phyloP scores from a whole-genome alignment of 331 rosid species.

The Quercus phellos region DNA sequence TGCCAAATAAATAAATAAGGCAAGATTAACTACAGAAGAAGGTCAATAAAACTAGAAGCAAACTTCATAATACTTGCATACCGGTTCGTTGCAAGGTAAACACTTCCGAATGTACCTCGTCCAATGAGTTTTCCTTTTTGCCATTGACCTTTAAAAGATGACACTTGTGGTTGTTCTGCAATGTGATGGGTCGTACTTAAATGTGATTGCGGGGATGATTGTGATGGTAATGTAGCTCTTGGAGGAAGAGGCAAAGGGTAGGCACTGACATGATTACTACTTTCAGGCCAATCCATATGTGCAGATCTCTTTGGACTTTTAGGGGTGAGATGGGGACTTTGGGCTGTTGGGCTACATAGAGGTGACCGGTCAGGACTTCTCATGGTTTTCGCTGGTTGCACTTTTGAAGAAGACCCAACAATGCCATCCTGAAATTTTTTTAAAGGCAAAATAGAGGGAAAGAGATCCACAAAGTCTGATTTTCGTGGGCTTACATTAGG shows the following conservation, averaged over 20 bases:
- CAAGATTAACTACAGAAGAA: constrained; percentile 10
- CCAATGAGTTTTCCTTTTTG: constrained; percentile 88
- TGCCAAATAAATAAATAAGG: constrained; percentile 23
- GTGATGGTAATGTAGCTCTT: constrained; percentile 33
- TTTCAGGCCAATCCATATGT: constrained; percentile 42
- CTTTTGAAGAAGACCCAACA: constrained; percentile 15
- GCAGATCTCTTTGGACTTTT: constrained; percentile 36
- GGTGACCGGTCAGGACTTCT: constrained; percentile 56
- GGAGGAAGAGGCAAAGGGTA: constrained; percentile 95
- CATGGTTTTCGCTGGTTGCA: constrained; percentile 21
- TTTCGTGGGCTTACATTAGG: constrained; percentile 67
- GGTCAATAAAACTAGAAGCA: neutral
- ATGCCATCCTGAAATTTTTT: constrained; percentile 30
- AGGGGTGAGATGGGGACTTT: constrained; percentile 22
- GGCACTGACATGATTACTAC: constrained; percentile 46
- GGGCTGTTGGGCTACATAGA: constrained; percentile 42
- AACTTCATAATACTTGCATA: constrained; percentile 30
- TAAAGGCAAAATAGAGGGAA: constrained; percentile 20
- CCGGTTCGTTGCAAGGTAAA: constrained; percentile 77
- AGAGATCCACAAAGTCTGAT: constrained; percentile 35
- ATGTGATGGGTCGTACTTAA: constrained; percentile 20
- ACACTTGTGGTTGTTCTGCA: constrained; percentile 24
- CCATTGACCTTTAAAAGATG: constrained; percentile 76
- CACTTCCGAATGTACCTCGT: constrained; percentile 92
- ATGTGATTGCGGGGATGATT: constrained; percentile 26